Percentiles rank a stretch among this genome's conserved stretches.
phyloP scores from a whole-genome alignment of 768 basidiomycete genomes.

The Lentinula aciculospora region DNA sequence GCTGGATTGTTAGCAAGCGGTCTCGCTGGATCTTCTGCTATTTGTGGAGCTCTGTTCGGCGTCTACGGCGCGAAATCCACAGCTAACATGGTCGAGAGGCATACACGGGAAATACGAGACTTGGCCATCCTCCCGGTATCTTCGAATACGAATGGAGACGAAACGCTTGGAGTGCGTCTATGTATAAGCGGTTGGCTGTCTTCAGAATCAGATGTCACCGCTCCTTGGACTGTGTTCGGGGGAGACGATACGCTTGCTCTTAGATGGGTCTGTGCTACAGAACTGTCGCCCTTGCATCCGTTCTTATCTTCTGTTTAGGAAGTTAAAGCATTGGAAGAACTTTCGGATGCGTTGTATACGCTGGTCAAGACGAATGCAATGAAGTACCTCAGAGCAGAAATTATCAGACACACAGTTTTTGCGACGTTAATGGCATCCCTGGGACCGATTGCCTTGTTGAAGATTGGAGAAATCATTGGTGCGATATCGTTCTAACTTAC shows the following conservation, averaged over 20 bases:
- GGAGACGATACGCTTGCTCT: slow-evolving; percentile 50
- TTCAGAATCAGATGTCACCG: slow-evolving; percentile 36
- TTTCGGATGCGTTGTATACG: slow-evolving; percentile 40
- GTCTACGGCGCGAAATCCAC: slow-evolving; percentile 47
- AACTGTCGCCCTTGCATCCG: neutral
- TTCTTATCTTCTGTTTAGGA: slow-evolving; percentile 30
- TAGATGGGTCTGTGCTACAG: slow-evolving; percentile 40
- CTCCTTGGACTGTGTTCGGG: slow-evolving; percentile 47
- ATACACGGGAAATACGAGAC: slow-evolving; percentile 49
- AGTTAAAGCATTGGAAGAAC: slow-evolving; percentile 43
- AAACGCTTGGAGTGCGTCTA: slow-evolving; percentile 45
- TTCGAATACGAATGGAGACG: slow-evolving; percentile 21
- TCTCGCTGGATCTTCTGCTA: slow-evolving; percentile 47
- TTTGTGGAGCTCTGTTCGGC: slow-evolving; percentile 55
- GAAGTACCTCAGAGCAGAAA: slow-evolving; percentile 41
- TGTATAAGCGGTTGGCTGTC: slow-evolving; percentile 55
- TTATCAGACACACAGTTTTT: slow-evolving; percentile 46
- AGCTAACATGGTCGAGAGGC: slow-evolving; percentile 41
- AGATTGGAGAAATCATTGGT: slow-evolving; percentile 52
- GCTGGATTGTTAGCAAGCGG: slow-evolving; percentile 46
- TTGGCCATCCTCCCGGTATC: slow-evolving; percentile 43
- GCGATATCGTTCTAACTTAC: neutral
- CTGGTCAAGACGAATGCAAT: slow-evolving; percentile 44
- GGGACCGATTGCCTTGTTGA: slow-evolving; percentile 44
- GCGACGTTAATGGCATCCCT: slow-evolving; percentile 43